Evolutionary conservation across 129 eudicot genomes (phyloP).

Genomic region (Deinandra increscens): DNA sequence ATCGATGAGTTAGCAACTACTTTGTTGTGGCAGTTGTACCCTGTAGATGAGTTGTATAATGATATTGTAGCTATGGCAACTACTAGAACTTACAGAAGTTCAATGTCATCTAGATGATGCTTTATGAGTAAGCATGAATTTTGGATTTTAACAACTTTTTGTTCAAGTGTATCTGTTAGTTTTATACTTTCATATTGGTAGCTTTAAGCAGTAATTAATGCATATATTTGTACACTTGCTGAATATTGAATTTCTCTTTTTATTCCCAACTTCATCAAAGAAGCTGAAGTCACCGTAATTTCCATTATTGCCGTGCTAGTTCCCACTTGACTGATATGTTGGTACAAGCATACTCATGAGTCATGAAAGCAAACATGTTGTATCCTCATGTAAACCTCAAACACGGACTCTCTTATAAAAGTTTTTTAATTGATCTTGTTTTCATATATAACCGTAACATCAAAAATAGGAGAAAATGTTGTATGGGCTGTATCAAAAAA

Average conservation of each 20-base stretch:
- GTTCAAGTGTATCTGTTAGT: background rate
- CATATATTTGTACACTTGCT: background rate
- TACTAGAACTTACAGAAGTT: background rate
- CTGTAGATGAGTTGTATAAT: background rate
- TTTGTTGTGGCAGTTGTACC: background rate
- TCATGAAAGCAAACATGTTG: slow-evolving; percentile 11
- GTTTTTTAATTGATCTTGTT: background rate
- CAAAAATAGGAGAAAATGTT: background rate
- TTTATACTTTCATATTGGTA: background rate
- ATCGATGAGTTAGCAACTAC: background rate
- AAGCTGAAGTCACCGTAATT: slow-evolving; percentile 7
- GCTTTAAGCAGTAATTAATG: background rate
- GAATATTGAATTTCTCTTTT: background rate
- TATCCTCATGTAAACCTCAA: background rate
- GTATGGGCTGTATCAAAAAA: background rate
- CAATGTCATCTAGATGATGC: background rate
- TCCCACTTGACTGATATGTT: background rate
- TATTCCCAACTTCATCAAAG: background rate
- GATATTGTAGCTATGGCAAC: slow-evolving; percentile 10
- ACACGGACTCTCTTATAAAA: background rate
- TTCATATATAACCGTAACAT: background rate
- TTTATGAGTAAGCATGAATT: slow-evolving; percentile 8
- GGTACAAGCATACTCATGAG: background rate
- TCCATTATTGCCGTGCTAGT: background rate
- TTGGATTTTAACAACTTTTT: background rate